Percentiles rank a stretch among this genome's conserved stretches.
phyloP scores from a whole-genome alignment of 1,139 yeast species.

The Geotrichum australiense region DNA sequence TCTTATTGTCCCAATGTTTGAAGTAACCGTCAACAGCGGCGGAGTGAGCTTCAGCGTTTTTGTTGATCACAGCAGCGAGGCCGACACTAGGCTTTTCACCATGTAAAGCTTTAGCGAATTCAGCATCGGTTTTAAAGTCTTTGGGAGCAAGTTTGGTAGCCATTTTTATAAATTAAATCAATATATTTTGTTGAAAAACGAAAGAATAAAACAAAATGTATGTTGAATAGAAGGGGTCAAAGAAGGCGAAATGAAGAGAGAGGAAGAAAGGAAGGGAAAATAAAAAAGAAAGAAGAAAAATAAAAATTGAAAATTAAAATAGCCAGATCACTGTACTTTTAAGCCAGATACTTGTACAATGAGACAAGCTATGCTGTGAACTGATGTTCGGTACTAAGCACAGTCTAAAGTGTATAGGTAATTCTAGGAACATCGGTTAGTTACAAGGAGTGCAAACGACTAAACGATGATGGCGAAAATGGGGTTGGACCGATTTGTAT shows the following conservation, averaged over 20 bases:
- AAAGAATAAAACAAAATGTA: neutral
- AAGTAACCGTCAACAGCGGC: slow-evolving; percentile 87
- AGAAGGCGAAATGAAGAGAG: neutral
- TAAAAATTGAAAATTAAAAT: no score
- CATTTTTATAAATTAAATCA: slow-evolving; percentile 23
- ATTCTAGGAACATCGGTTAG: no score
- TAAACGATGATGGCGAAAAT: no score
- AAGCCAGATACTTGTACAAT: no score
- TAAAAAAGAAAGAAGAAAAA: neutral
- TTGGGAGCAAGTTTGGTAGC: slow-evolving; percentile 35
- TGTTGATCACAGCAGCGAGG: slow-evolving; percentile 64
- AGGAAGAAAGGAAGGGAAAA: neutral
- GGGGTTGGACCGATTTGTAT: no score
- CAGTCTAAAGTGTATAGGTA: no score
- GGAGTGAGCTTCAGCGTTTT: slow-evolving; percentile 70
- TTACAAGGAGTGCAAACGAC: no score
- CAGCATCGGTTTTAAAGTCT: slow-evolving; percentile 36
- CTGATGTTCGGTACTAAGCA: no score
- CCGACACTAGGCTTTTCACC: slow-evolving; percentile 64
- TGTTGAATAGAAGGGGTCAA: neutral
- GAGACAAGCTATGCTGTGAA: no score
- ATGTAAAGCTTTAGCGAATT: slow-evolving; percentile 80
- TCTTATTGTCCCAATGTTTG: slow-evolving; percentile 79
- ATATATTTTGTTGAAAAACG: slow-evolving; percentile 5
- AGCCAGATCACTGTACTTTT: no score